phyloP scores from a whole-genome alignment of 352 stramenopile genomes.

The Phytophthora boehmeriae region DNA sequence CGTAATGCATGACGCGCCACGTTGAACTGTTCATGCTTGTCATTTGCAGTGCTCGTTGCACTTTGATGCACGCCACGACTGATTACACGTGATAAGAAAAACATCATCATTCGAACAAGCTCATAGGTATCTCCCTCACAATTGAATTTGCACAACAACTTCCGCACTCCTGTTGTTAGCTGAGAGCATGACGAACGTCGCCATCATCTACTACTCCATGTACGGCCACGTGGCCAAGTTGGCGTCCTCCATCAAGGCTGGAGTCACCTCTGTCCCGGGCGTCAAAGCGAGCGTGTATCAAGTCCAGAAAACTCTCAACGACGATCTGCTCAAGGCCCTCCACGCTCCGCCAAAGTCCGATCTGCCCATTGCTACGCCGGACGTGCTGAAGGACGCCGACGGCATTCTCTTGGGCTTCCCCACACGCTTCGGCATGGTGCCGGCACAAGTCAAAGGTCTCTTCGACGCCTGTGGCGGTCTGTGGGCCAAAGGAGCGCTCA shows the following conservation, averaged over 20 bases:
- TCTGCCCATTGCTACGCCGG: constrained; percentile 55
- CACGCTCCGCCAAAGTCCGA: constrained; percentile 67
- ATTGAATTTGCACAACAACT: neutral
- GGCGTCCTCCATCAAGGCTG: constrained; percentile 66
- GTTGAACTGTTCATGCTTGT: constrained; percentile 13
- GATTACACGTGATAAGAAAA: no score
- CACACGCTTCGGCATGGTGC: constrained; percentile 80
- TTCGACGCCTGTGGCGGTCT: constrained; percentile 80
- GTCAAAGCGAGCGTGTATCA: constrained; percentile 65
- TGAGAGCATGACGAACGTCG: constrained; percentile 67
- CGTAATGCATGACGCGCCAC: constrained; percentile 2
- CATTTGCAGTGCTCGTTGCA: constrained; percentile 1
- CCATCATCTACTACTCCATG: constrained; percentile 83
- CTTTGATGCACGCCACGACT: no score
- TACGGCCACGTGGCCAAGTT: constrained; percentile 84
- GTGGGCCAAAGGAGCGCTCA: constrained; percentile 71
- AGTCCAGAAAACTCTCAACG: constrained; percentile 77
- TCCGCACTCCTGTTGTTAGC: no score
- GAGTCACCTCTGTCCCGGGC: constrained; percentile 57
- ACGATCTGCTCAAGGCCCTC: constrained; percentile 76
- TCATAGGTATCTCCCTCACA: constrained; percentile 4
- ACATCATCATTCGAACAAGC: no score
- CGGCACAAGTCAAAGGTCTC: constrained; percentile 85
- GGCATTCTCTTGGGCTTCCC: constrained; percentile 85
- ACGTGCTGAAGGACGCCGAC: constrained; percentile 72